These are phyloP conservation scores for Toxoplasma gondii DNA, from an alignment of 169 alveolate genomes.

Conservation along the genomic window DNA sequence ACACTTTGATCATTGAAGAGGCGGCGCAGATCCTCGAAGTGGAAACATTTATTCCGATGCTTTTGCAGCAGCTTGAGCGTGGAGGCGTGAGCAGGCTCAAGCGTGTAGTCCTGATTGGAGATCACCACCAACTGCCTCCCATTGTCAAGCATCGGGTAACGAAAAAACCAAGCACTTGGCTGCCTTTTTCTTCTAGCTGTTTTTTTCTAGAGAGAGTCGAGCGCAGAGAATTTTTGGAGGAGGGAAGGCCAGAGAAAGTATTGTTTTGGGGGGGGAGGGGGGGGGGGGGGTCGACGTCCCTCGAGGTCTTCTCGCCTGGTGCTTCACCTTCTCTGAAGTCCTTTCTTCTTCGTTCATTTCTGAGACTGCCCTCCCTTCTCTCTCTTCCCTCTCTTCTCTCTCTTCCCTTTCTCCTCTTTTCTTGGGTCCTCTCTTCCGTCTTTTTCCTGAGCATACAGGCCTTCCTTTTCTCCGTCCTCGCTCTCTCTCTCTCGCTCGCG, in stretches of 20 bases:
- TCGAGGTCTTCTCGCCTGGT: too few relatives aligned
- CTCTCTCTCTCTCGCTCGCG: too few relatives aligned
- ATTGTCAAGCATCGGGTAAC: conserved; percentile 84
- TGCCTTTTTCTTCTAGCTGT: background rate
- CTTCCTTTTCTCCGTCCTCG: too few relatives aligned
- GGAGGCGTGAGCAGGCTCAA: conserved; percentile 73
- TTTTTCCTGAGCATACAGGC: too few relatives aligned
- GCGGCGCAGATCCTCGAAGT: conserved; percentile 87
- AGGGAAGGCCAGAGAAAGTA: too few relatives aligned
- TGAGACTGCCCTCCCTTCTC: background rate
- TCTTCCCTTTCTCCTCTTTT: background rate
- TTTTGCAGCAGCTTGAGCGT: conserved; percentile 80
- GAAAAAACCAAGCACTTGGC: background rate
- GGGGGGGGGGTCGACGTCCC: too few relatives aligned
- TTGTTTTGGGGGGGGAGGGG: too few relatives aligned
- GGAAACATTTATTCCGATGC: conserved; percentile 92
- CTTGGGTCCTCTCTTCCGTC: background rate
- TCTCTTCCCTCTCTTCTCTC: background rate
- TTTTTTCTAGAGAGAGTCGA: background rate
- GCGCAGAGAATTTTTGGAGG: too few relatives aligned
- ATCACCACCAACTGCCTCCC: conserved; percentile 94
- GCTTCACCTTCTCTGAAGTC: too few relatives aligned
- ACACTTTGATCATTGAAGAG: conserved; percentile 89
- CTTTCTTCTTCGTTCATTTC: too few relatives aligned
- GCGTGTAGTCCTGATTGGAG: conserved; percentile 92